These are phyloP conservation scores for Selaginella tamariscina DNA, from an alignment of 75 land plant genomes.

Conservation along the genomic window DNA sequence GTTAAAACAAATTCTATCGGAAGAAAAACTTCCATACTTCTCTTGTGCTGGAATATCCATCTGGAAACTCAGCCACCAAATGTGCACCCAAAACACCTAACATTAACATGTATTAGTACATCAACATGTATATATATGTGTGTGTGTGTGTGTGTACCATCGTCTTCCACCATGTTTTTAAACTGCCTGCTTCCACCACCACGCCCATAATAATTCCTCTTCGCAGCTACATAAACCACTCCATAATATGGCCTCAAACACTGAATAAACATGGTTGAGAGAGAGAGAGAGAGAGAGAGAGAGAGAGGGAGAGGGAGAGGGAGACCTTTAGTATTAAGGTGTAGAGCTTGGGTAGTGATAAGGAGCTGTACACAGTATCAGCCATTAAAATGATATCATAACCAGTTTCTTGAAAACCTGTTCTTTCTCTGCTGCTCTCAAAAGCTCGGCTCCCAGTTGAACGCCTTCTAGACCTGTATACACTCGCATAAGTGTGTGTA, in stretches of 20 bases:
- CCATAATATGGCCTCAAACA: conserved; percentile 52
- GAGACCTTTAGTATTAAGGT: conserved; percentile 59
- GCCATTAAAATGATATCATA: conserved; percentile 95
- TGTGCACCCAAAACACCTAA: conserved; percentile 16
- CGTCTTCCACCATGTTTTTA: conserved; percentile 56
- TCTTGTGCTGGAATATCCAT: not conserved
- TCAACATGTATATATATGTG: not conserved
- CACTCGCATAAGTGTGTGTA: not conserved
- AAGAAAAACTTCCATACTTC: conserved; percentile 20
- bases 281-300: not conserved
- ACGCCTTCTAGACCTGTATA: conserved; percentile 8
- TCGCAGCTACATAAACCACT: conserved; percentile 82
- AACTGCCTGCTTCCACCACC: conserved; percentile 68
- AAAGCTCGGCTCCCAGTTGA: conserved; percentile 32
- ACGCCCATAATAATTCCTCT: conserved; percentile 90
- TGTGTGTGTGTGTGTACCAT: conserved; percentile 38
- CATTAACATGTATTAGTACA: not conserved
- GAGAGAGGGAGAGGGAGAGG: not conserved
- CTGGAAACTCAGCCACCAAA: conserved; percentile 9
- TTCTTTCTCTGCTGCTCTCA: conserved; percentile 27
- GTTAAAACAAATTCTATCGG: not conserved
- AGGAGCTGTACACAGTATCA: conserved; percentile 72
- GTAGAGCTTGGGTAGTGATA: conserved; percentile 53
- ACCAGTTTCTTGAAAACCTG: conserved; percentile 30
- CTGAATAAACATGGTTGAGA: conserved; percentile 22